These are phyloP conservation scores for Geotrichum restrictum DNA, from an alignment of 1,139 yeast genomes.

Conservation along the genomic window DNA sequence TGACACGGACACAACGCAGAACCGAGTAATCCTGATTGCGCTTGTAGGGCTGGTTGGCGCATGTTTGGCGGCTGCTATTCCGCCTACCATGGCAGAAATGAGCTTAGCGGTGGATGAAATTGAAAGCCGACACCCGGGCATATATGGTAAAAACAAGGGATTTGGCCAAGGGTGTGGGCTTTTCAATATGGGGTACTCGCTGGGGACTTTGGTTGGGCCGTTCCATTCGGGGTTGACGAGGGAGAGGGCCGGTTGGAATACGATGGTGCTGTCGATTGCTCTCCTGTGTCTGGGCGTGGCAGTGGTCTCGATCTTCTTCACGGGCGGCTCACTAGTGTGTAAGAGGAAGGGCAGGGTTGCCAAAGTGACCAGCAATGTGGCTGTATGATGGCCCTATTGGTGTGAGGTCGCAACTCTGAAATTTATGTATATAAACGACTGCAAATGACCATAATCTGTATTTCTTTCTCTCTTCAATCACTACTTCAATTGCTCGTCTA, in stretches of 20 bases:
- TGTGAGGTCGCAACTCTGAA: not conserved
- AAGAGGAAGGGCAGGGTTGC: not conserved
- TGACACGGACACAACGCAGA: conserved; percentile 25
- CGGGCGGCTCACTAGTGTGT: conserved; percentile 29
- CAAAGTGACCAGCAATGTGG: not conserved
- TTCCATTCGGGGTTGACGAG: conserved; percentile 34
- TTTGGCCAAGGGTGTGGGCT: conserved; percentile 38
- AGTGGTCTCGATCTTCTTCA: conserved; percentile 30
- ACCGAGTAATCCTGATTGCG: conserved; percentile 34
- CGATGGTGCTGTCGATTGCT: conserved; percentile 30
- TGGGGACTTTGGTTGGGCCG: conserved; percentile 39
- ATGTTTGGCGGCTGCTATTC: conserved; percentile 27
- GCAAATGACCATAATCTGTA: no score
- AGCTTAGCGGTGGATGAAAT: conserved; percentile 29
- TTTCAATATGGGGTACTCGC: conserved; percentile 36
- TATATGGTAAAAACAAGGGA: conserved; percentile 36
- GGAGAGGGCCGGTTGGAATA: conserved; percentile 31
- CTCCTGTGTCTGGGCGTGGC: conserved; percentile 29
- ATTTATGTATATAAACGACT: no score
- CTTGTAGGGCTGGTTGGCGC: conserved; percentile 34
- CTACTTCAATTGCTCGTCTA: no score
- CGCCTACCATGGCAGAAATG: conserved; percentile 36
- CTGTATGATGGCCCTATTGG: not conserved
- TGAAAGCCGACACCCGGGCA: conserved; percentile 33
- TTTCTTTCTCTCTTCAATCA: no score